These are phyloP conservation scores for Lactarius sanguifluus DNA, from an alignment of 768 basidiomycete genomes.

Conservation along the genomic window DNA sequence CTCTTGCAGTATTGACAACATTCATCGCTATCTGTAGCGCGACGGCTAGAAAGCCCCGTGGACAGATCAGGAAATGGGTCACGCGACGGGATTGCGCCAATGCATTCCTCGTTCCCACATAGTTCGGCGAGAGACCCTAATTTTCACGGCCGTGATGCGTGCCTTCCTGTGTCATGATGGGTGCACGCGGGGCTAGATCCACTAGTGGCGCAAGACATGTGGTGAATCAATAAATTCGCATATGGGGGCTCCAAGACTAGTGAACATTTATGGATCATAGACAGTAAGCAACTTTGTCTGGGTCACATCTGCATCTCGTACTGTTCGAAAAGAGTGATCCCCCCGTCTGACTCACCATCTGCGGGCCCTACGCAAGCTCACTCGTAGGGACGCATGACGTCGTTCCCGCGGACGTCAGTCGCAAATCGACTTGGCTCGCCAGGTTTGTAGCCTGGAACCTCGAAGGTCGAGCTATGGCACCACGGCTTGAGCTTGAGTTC, in stretches of 20 bases:
- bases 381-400: slow-evolving; percentile 44
- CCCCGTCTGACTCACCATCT: not conserved
- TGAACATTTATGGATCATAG: not conserved
- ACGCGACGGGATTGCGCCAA: slow-evolving; percentile 13
- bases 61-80: not conserved
- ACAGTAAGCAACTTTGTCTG: not conserved
- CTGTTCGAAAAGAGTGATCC: not conserved
- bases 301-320: not conserved
- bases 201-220: slow-evolving; percentile 17
- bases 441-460: slow-evolving; percentile 44
- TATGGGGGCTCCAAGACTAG: not conserved
- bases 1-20: not conserved
- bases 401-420: slow-evolving; percentile 46
- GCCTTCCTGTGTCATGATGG: not conserved
- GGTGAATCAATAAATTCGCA: not conserved
- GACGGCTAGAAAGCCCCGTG: not conserved
- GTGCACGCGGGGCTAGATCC: not conserved
- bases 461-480: slow-evolving; percentile 52
- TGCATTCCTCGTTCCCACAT: slow-evolving; percentile 7
- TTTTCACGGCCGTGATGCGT: not conserved
- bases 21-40: not conserved
- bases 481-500: slow-evolving; percentile 49
- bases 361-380: slow-evolving; percentile 25
- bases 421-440: slow-evolving; percentile 49
- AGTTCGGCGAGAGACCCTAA: not conserved